Base-by-base conservation (phyloP, 1,284 basidiomycete genomes). In the Xerocomus amazonicus region DNA sequence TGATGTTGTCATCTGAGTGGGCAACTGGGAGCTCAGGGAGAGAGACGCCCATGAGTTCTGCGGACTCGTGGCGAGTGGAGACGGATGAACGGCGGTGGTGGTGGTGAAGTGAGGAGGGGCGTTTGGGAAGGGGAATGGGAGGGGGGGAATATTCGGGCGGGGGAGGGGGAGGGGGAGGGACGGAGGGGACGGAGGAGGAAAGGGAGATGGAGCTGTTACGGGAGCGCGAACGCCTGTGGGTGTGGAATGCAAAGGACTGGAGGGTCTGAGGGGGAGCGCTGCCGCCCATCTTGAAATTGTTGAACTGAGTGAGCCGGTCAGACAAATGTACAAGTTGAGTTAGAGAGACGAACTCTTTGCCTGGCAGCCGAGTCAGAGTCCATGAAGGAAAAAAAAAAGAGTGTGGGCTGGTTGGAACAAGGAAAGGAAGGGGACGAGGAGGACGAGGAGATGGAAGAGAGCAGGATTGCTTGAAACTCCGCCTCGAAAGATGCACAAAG, bases 41-140 rank as follows among this genome's bases (percentile, higher is more conserved):
- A 29, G 83, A 69, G 12, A 88, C 76, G 38, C 88, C 88, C 88
- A 91, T 91, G 61, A 91, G 73, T 58, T 91, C 88, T 7, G 86
- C 87, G 12, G 87, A 90, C 68, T 91, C 88, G 54, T 75, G 79
- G 54, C 88, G 83, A 32, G 89, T 91, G 4, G 88, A 90, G 26
- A 91, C 86, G n/a, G 88, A 90, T 3, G 89, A 91, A 39, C 82
- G 79, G 44, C 88, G 84, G 28, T 80, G 79, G 59, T 91, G 88
- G 59, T 90, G 36, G 26, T 40, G 87, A 0, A 23, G 19, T 23
- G 87, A 90, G 56, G 77, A 79, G 31, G 65, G 67, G 47, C 86
- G 84, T 59, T 85, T 84, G 31, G 77, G 61, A 28, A 74, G 65
- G 43, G 55, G 63, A n/a, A 44, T 45, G 41, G 65, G 55, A 52